Evolutionary conservation across 768 basidiomycete genomes (phyloP).

Genomic region (Tricholoma flavovirens): DNA sequence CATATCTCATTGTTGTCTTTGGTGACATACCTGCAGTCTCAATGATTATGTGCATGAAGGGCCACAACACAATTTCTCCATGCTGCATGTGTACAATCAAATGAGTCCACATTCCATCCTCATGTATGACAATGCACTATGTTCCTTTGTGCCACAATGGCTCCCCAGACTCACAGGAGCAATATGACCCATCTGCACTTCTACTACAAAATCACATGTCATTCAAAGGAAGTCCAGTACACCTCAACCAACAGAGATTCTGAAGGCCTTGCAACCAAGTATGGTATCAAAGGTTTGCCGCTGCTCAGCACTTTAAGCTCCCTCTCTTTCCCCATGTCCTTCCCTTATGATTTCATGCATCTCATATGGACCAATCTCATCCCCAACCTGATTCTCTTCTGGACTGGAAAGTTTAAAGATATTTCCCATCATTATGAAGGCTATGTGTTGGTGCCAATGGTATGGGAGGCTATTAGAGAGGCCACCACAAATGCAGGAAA

Average conservation of each 20-base stretch:
- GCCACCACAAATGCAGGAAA: too few species aligned
- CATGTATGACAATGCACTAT: background rate
- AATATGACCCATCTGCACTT: background rate
- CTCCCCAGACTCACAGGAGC: background rate
- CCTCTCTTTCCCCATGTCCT: constrained; percentile 24
- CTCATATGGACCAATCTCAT: constrained; percentile 34
- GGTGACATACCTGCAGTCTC: too few species aligned
- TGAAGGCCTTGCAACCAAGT: too few species aligned
- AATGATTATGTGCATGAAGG: too few species aligned
- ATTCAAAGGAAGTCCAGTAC: too few species aligned
- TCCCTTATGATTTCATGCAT: constrained; percentile 41
- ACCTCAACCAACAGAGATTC: too few species aligned
- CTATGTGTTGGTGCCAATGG: background rate
- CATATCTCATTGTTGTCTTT: constrained; percentile 5
- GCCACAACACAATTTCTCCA: too few species aligned
- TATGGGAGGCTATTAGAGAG: too few species aligned
- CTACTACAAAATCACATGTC: background rate
- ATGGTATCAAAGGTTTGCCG: too few species aligned
- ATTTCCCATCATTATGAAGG: background rate
- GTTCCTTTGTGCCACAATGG: background rate
- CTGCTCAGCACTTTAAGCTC: constrained; percentile 15
- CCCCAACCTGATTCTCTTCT: constrained; percentile 28
- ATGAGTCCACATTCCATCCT: background rate
- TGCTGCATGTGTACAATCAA: constrained; percentile 8
- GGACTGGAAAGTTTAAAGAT: constrained; percentile 23